Evolutionary conservation across 768 basidiomycete genomes (phyloP).

Genomic region (Boletus edulis): DNA sequence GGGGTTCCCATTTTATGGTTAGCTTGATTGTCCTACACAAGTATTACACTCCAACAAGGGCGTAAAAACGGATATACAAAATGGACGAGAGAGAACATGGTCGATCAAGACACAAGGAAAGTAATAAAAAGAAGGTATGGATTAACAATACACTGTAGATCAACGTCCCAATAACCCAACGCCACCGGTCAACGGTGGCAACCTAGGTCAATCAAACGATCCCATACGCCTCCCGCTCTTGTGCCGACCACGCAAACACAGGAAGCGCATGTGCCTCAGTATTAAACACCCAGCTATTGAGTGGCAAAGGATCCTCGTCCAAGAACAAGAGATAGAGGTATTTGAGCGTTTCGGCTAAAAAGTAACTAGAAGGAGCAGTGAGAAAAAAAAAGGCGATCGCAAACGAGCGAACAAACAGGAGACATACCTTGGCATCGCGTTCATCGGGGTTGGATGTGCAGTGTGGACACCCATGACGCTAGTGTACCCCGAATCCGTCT

Average conservation of each 20-base stretch:
- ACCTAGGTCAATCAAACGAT: conserved; percentile 7
- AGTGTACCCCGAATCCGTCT: conserved; percentile 60
- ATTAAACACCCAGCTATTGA: conserved; percentile 59
- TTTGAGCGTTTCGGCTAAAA: conserved; percentile 62
- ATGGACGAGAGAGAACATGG: too few species aligned
- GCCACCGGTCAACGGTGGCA: neutral
- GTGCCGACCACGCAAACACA: conserved; percentile 60
- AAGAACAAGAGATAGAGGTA: conserved; percentile 71
- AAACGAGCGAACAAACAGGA: neutral
- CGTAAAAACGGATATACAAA: too few species aligned
- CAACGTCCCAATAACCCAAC: too few species aligned
- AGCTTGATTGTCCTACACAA: too few species aligned
- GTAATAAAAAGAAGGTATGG: too few species aligned
- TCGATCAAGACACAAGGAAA: too few species aligned
- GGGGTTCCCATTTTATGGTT: too few species aligned
- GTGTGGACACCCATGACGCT: conserved; percentile 47
- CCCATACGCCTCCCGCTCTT: conserved; percentile 48
- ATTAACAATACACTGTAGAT: too few species aligned
- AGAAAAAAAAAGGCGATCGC: conserved; percentile 14
- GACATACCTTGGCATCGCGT: conserved; percentile 72
- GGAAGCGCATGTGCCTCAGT: conserved; percentile 78
- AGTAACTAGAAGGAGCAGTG: conserved; percentile 35
- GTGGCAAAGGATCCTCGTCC: conserved; percentile 55
- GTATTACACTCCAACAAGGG: too few species aligned
- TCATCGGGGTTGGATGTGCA: conserved; percentile 33